Conservation (phyloP, 1,139 yeast species). For the Candida labiduridarum region DNA sequence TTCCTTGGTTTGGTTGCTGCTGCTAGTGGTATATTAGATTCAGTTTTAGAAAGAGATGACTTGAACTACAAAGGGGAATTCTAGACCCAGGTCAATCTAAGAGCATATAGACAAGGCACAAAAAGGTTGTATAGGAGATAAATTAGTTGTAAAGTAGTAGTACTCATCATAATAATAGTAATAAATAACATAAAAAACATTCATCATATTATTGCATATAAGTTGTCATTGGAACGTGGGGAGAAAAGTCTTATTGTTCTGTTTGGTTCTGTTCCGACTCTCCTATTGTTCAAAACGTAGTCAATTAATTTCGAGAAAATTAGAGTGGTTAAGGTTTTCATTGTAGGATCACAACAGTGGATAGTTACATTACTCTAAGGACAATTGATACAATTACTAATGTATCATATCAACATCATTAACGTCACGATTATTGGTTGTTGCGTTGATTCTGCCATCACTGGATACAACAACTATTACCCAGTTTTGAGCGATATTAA, state of each 20-base stretch:
- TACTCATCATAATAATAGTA: not conserved
- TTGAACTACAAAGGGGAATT: constrained; percentile 50
- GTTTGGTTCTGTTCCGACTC: too few relatives aligned
- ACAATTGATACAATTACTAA: too few relatives aligned
- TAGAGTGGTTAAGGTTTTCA: too few relatives aligned
- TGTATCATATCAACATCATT: too few relatives aligned
- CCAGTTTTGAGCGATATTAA: too few relatives aligned
- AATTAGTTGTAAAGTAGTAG: constrained; percentile 1
- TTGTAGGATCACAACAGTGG: too few relatives aligned
- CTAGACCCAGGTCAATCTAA: constrained; percentile 18
- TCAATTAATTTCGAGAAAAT: too few relatives aligned
- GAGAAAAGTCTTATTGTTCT: not conserved
- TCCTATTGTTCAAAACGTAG: too few relatives aligned
- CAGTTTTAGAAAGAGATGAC: constrained; percentile 51
- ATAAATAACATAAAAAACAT: not conserved
- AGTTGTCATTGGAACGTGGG: not conserved
- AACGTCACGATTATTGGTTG: too few relatives aligned
- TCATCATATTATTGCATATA: not conserved
- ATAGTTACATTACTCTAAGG: too few relatives aligned
- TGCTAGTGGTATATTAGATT: constrained; percentile 74
- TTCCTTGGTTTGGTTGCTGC: constrained; percentile 96
- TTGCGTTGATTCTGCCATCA: too few relatives aligned
- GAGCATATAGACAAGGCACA: not conserved
- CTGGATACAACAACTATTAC: too few relatives aligned
- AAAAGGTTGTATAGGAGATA: constrained; percentile 1